phyloP scores from a whole-genome alignment of 352 stramenopile genomes.

The Phytophthora aleatoria region DNA sequence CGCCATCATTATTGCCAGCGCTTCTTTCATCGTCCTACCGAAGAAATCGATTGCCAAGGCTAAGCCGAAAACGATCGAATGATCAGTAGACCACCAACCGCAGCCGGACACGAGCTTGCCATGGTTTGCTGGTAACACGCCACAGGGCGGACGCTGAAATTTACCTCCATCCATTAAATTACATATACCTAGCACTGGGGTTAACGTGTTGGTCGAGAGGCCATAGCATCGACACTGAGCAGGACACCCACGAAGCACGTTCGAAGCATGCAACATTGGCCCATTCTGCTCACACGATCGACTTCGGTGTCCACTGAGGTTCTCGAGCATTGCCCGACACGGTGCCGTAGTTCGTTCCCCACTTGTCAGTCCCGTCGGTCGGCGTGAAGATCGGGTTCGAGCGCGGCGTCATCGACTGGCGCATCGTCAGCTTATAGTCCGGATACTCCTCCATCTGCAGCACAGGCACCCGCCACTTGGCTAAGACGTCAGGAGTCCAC shows the following conservation, averaged over 20 bases:
- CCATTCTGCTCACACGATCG: conserved; percentile 35
- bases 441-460: conserved; percentile 76
- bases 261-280: conserved; percentile 20
- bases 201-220: conserved; percentile 9
- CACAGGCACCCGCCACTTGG: conserved; percentile 70
- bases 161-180: conserved; percentile 30
- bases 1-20: conserved; percentile 52
- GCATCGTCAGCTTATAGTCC: conserved; percentile 80
- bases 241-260: conserved; percentile 16
- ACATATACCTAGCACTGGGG: conserved; percentile 28
- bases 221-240: not conserved
- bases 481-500: conserved; percentile 82
- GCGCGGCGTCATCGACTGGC: conserved; percentile 74
- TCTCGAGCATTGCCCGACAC: conserved; percentile 35
- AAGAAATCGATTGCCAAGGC: conserved; percentile 15
- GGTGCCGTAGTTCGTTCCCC: conserved; percentile 44
- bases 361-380: conserved; percentile 24
- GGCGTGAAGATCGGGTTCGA: conserved; percentile 56
- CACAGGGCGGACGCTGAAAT: conserved; percentile 1
- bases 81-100: conserved; percentile 1
- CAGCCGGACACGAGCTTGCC: conserved; percentile 23
- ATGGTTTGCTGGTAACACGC: conserved; percentile 1
- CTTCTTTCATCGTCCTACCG: conserved; percentile 51
- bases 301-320: conserved; percentile 32
- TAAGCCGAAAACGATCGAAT: conserved; percentile 26